Evolutionary conservation across 1,284 basidiomycete genomes (phyloP), one percentile per base, ranked within the genome.

Genomic region (Cryptococcus jaspeensis): DNA sequence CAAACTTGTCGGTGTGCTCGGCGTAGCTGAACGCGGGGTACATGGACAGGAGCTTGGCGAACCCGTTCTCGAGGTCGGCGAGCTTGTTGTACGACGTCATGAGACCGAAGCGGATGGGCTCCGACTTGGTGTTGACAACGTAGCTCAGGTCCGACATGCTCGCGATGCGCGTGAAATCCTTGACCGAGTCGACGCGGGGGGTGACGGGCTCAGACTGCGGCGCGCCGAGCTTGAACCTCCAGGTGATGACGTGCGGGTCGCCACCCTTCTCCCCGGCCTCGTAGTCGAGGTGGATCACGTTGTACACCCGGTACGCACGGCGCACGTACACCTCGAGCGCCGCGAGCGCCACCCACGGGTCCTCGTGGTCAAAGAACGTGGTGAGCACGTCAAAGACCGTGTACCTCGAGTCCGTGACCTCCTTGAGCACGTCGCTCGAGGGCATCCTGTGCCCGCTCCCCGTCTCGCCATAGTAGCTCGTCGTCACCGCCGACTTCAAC

Each of bases 321-420:
- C 94, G 87, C 55, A 99, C 86, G 75, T 99, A 99, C 38, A 96
- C 93, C 78, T 98, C 94, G 54, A 98, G 86, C 9, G 96, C 88
- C 71, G 95, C 96, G 46, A 96, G 84, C 25, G 87, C 85, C 60
- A 98, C 85, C 83, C 88, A 87, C 49, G 87, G 84, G 68, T 97
- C 92, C 36, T 83, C 76, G 73, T 93, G 88, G 62, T 85, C 86
- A 83, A 98, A 99, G 84, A 99, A 99, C 13, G 90, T 84, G 16
- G 93, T 91, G 56, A 99, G 83, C 12, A 99, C 96, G 72, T 99
- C 95, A 78, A 89, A 99, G 35, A 99, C 94, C 22, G 92, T 95
- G 81, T 94, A 96, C 58, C 91, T 85, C 28, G 93, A 97, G 80
- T 99, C 96, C 63, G 89, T 91, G 45, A 99, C 84, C 79, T 99